phyloP scores from a whole-genome alignment of 2,329 filamentous ascomycete genomes.

The Claviceps arundinis region DNA sequence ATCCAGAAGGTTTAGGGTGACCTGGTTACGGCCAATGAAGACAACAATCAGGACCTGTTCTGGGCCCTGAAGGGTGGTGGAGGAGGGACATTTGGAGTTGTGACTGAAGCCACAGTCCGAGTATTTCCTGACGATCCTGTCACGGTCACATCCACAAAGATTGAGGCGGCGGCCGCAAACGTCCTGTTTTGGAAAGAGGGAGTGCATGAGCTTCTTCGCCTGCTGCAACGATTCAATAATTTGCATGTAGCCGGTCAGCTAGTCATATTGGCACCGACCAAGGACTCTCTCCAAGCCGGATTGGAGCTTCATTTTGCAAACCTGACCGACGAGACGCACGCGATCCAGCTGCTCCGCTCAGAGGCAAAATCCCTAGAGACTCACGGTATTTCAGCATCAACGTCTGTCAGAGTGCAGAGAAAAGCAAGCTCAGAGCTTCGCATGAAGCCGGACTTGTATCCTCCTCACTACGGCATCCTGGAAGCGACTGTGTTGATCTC shows the following conservation, averaged over 20 bases:
- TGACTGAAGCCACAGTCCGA: conserved; percentile 1
- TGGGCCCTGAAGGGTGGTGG: conserved; percentile 1
- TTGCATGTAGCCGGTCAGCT: neutral
- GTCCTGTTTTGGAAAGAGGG: neutral
- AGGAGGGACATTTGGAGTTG: conserved; percentile 1
- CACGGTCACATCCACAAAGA: neutral
- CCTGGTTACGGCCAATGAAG: neutral
- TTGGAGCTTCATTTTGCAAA: neutral
- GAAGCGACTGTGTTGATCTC: neutral
- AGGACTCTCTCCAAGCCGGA: neutral
- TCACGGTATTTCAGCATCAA: neutral
- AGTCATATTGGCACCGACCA: neutral
- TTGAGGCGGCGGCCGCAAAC: neutral
- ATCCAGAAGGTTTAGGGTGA: neutral
- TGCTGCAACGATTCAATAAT: neutral
- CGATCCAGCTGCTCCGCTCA: neutral
- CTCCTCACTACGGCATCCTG: neutral
- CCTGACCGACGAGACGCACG: neutral
- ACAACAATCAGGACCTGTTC: neutral
- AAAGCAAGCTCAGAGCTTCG: neutral
- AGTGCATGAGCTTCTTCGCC: neutral
- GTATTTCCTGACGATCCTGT: conserved; percentile 1
- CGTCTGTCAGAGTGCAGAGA: neutral
- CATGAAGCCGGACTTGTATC: neutral
- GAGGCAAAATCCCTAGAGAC: neutral